Evolutionary conservation across 2,329 filamentous ascomycete species (phyloP).

Genomic region (Pseudonectria foliicola): DNA sequence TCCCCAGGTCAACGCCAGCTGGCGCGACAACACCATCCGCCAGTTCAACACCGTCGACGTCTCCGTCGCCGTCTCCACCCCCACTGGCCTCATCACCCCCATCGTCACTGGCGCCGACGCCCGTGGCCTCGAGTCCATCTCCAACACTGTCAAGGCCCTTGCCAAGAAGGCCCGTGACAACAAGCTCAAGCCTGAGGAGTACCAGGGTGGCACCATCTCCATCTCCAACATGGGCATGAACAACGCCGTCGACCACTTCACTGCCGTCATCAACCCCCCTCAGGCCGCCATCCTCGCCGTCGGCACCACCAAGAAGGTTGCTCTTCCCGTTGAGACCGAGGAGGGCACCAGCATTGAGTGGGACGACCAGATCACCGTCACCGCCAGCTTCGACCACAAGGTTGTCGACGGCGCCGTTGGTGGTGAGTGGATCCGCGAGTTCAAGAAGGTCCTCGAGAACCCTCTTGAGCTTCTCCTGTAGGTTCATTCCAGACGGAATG

Average conservation of each 20-base stretch:
- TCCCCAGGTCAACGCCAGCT: constrained; percentile 90
- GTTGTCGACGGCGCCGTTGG: constrained; percentile 94
- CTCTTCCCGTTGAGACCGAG: constrained; percentile 76
- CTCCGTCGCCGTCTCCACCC: constrained; percentile 90
- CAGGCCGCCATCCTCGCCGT: constrained; percentile 94
- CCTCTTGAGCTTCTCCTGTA: constrained; percentile 90
- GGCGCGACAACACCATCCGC: constrained; percentile 84
- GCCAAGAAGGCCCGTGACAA: constrained; percentile 92
- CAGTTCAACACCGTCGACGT: constrained; percentile 92
- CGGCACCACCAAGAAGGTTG: constrained; percentile 93
- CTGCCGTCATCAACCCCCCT: constrained; percentile 97
- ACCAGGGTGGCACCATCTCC: constrained; percentile 97
- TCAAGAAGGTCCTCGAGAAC: constrained; percentile 98
- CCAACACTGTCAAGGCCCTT: constrained; percentile 85
- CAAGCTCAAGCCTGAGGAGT: constrained; percentile 99
- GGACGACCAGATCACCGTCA: constrained; percentile 96
- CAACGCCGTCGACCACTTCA: constrained; percentile 90
- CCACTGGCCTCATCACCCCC: constrained; percentile 89
- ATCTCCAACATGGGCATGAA: constrained; percentile 99
- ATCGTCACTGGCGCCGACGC: constrained; percentile 86
- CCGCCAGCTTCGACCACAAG: constrained; percentile 97
- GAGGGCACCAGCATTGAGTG: constrained; percentile 76
- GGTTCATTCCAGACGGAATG: constrained; percentile 13
- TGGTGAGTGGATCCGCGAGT: constrained; percentile 90
- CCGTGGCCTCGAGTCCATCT: constrained; percentile 84